phyloP scores from a whole-genome alignment of 1,284 basidiomycete genomes.

The Pterulicium gracile region DNA sequence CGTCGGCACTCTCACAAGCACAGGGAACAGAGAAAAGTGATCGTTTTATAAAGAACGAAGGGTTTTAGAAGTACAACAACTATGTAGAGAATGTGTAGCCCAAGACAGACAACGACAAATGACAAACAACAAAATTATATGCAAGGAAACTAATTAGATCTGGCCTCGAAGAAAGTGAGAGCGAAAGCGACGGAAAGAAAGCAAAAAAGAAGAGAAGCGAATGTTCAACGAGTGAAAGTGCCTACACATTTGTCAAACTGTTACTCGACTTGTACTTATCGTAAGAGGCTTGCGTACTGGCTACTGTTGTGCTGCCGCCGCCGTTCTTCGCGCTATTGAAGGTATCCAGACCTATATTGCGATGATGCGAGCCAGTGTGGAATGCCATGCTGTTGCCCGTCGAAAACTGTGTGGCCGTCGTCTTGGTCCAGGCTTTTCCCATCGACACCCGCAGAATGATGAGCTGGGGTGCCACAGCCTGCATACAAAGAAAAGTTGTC shows the following conservation, averaged over 20 bases:
- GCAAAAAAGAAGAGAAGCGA: no score
- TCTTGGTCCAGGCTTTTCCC: constrained; percentile 19
- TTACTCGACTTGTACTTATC: background rate
- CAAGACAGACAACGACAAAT: no score
- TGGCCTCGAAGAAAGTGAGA: no score
- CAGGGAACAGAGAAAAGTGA: no score
- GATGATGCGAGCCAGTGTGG: background rate
- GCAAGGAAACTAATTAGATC: no score
- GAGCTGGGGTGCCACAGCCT: constrained; percentile 21
- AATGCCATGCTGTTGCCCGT: background rate
- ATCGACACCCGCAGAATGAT: constrained; percentile 22
- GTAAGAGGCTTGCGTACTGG: background rate
- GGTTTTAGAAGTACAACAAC: no score
- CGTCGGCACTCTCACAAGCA: no score
- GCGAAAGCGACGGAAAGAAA: no score
- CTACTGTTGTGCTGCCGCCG: background rate
- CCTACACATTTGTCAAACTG: background rate
- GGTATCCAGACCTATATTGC: background rate
- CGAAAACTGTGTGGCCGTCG: constrained; percentile 12
- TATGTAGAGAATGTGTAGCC: no score
- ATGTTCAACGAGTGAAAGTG: no score
- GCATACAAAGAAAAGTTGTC: background rate
- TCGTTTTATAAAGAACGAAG: no score
- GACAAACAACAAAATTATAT: no score
- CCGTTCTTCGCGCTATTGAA: constrained; percentile 1